Base-by-base conservation (phyloP, 2,329 filamentous ascomycete species). In the Curvularia eragrostidis region DNA sequence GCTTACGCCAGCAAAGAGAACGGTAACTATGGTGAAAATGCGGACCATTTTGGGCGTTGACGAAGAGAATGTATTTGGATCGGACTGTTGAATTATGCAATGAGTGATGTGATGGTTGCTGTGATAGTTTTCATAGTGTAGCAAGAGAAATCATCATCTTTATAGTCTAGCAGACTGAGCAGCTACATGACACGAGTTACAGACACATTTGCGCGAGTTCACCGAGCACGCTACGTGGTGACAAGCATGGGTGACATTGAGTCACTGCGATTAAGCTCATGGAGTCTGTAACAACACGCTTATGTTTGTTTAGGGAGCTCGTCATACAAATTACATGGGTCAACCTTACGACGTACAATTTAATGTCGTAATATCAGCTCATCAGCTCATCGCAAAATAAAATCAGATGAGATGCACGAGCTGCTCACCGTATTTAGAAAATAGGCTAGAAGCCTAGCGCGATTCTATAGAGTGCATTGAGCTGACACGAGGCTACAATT, bases 1-100 rank as follows among this genome's bases (percentile, higher is more conserved):
- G 50, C 42, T 53, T 39, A 19, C 50, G 13, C 50, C 12, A 38
- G 50, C 50, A 13, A 53, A 46, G 18, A 53, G 30, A 10, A 47
- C 21, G 42, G 42, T 46, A 23, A 39, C 50, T 1, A 47, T 13
- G 9, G 50, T 47, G 8, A 53, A 30, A 53, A 46, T 19, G 24
- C 48, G 48, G 26, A 51, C 48, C 50, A 53, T 53, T 2, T 21
- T 39, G 7, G 6, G 5, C 36, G 18, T 39, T 39, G 36, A 19
- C 10, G 18, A 39, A n/a, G 18, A 39, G 4, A 4, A 39, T 39
- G 8, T 21, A 8, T 15, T 39, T 21, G n/a, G 18, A 21, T 39
- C n/a, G 19, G 18, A n/a, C 9, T 21, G 2, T 39, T 8, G 36
- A 7, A 18, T 39, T 39, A 21, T 39, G 36, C 19, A 21, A 39